Conservation (phyloP, 371 early-diverging fungal species). For the Mortierella sp. region DNA sequence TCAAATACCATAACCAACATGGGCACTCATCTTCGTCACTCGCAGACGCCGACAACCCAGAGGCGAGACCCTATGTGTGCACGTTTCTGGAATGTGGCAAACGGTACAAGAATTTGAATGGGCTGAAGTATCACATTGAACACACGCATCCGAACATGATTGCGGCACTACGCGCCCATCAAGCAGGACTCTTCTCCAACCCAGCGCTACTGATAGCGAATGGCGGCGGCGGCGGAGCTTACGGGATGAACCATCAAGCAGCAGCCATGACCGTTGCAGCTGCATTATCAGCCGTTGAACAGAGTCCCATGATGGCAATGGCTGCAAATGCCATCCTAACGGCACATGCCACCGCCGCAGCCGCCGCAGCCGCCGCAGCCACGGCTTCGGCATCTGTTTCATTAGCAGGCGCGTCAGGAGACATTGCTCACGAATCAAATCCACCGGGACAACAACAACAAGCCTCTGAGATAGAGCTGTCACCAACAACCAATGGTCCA, state of each 20-base stretch:
- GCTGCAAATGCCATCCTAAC: slow-evolving; percentile 46
- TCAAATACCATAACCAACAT: slow-evolving; percentile 88
- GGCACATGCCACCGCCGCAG: slow-evolving; percentile 16
- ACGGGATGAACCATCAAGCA: slow-evolving; percentile 3
- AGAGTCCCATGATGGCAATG: slow-evolving; percentile 38
- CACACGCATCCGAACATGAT: slow-evolving; percentile 68
- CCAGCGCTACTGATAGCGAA: slow-evolving; percentile 7
- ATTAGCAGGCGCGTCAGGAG: background rate
- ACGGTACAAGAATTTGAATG: slow-evolving; percentile 96
- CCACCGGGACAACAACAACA: background rate
- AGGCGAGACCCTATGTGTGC: slow-evolving; percentile 85
- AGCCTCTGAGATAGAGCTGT: no score
- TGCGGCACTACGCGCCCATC: slow-evolving; percentile 41
- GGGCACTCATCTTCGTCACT: slow-evolving; percentile 68
- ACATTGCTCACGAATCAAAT: no score
- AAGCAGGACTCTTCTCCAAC: slow-evolving; percentile 27
- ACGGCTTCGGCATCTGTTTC: slow-evolving; percentile 2
- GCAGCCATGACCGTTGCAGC: slow-evolving; percentile 40
- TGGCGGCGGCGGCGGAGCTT: background rate
- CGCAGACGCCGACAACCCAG: slow-evolving; percentile 50
- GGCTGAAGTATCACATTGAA: slow-evolving; percentile 93
- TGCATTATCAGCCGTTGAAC: slow-evolving; percentile 29
- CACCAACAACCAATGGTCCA: no score
- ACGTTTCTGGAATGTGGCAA: slow-evolving; percentile 83
- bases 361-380: slow-evolving; percentile 7